Base-by-base conservation (phyloP, 257 asterid genomes). In the Solanum virginianum region DNA sequence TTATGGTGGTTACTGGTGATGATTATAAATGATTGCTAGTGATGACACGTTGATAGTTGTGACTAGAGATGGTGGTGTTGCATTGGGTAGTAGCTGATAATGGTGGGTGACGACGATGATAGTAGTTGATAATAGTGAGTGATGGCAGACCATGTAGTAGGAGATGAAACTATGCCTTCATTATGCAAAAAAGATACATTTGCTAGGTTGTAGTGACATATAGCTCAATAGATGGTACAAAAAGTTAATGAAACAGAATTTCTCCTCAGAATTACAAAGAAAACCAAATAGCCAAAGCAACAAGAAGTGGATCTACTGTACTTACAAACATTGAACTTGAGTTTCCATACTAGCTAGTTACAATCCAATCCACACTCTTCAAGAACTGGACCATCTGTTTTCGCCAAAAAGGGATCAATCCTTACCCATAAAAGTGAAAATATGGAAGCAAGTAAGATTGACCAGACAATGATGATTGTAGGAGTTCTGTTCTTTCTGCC, bases 311-410 rank as follows among this genome's bases (percentile, higher is more conserved):
- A 57, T 20, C 4, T 24, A 59, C n/a, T 8, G 10, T 45, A 45
- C 51, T 8, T 8, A 45, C 51, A 45, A 45, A 45, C 8, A 45
- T 66, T 9, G 79, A 69, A 69, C 80, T 8, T 18, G 51, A 17
- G 45, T 49, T 51, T 16, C 22, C 63, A 39, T 80, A 41, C 18
- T 36, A 36, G 24, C 51, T 77, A 85, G 47, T 63, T 62, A 41
- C 90, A 89, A 59, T 89, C 87, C 71, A 89, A 56, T 56, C 90
- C 90, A 87, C 90, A 87, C 53, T 89, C 85, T 84, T 80, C 89
- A 16, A 89, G 66, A 54, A 84, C 60, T 8, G 90, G 90, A 62
- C 71, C 88, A 5, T 68, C 87, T 0, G 86, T 17, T 55, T 66
- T 83, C 1, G 88, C 59, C 83, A 43, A 47, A 84, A 85, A 89